Evolutionary conservation across 306 rosid genomes (phyloP), one percentile per base, ranked within the genome.

Genomic region (Cercis canadensis): DNA sequence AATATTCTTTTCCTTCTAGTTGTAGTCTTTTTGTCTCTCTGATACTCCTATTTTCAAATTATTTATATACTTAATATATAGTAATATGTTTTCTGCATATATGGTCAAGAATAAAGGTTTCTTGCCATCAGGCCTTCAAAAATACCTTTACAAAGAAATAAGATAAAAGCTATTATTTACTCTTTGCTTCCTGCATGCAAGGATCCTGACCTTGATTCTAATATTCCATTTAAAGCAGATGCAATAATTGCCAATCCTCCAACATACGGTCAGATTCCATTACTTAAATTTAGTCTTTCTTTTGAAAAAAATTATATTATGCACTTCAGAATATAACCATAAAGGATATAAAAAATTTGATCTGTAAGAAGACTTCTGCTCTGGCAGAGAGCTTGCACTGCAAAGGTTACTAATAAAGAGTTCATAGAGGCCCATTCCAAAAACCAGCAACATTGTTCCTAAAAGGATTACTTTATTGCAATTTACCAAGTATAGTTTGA

Each of bases 401-500:
- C 57, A 89, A 50, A 91, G 97, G 53, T 87, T 86, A 82, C 99
- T 94, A 70, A 94, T 84, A 71, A 94, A 94, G 65, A 94, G 91
- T 75, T 91, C 99, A 74, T 94, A 94, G 44, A 94, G 90, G 67
- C 99, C 99, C 92, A 92, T 91, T 64, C 99, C 97, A 50, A 91
- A 94, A n/a, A 94, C 99, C 62, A 94, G 82, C 99, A 94, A 91
- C 78, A 94, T 97, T 5, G 99, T 94, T 80, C 99, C 99, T 67
- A 94, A 73, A 49, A 91, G 69, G 62, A 94, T 89, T 68, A 87
- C 90, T 82, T 84, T 90, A 40, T 73, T 78, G 47, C 78, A 85
- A 72, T 87, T 82, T 57, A 78, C 81, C n/a, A 80, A 64, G 82
- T 86, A 89, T 59, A 80, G 71, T 55, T 56, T 6, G 60, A 82